Conservation (phyloP, 2,329 filamentous ascomycete species). For the Fusarium piperis region DNA sequence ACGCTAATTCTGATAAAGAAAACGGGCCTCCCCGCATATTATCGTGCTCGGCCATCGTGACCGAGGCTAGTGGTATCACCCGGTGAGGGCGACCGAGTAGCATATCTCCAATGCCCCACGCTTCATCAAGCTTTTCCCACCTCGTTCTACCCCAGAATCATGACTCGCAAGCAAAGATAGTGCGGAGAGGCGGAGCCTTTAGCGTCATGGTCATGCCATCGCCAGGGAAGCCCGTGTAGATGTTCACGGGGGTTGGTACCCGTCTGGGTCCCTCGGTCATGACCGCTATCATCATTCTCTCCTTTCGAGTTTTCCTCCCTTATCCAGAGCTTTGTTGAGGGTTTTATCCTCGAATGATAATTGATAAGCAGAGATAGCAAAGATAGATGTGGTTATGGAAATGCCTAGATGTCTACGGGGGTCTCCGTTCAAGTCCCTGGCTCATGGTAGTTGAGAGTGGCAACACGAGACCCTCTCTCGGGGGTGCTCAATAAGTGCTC, state of each 20-base stretch:
- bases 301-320: neutral
- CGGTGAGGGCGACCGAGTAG: neutral
- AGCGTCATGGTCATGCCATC: neutral
- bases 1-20: neutral
- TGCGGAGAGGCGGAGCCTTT: neutral
- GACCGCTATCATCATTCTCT: neutral
- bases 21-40: neutral
- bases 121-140: neutral
- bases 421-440: neutral
- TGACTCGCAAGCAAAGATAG: neutral
- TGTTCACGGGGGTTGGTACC: neutral
- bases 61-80: neutral
- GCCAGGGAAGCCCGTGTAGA: neutral
- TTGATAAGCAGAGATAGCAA: neutral
- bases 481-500: neutral
- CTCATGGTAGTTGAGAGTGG: neutral
- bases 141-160: neutral
- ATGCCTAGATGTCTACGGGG: neutral
- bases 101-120: neutral
- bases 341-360: neutral
- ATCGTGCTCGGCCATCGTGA: neutral
- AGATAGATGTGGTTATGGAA: neutral
- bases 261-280: neutral
- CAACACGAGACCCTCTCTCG: neutral
- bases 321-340: neutral